Evolutionary conservation across 2,329 filamentous ascomycete species (phyloP), one percentile per base, ranked within the genome.

Genomic region (Mycocentrospora acerina): DNA sequence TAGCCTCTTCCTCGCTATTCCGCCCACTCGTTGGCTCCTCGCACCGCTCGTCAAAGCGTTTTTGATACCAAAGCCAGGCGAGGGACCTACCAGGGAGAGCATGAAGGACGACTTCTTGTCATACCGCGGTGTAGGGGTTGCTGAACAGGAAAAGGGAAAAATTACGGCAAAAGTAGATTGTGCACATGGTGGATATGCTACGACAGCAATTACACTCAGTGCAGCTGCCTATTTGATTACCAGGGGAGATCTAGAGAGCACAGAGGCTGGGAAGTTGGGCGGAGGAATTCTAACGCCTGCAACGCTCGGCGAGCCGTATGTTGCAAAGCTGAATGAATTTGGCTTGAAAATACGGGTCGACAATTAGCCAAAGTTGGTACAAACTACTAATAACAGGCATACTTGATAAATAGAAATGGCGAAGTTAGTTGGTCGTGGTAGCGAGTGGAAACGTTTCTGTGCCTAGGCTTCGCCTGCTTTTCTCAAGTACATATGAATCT

Each of bases 271-370:
- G 32, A 65, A 74, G 24, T 68, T 88, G 10, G 73, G 73, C 2
- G 86, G 86, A 13, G 86, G 86, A 3, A 70, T 88, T 16, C 79
- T 86, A 46, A 90, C 87, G 1, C 82, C 86, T 1, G 83, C 86
- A 1, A 85, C 79, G 37, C 69, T 90, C 2, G 86, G 86, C 1
- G 80, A 84, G 51, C 69, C 74, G 8, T 85, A 80, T 56, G 71
- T 89, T 42, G 79, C 88, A 55, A 74, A 83, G 11, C 55, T 88
- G 27, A 70, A 78, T 24, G 71, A 74, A 24, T 75, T 71, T 26
- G 85, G 85, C 2, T 77, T 90, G 56, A 78, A 78, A 59, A 73
- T 85, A 17, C 44, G 47, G 31, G 45, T 59, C 3, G 55, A 58
- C 16, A 22, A 22, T 9, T 22, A 22, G 19, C 5, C 19, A 22